Base-by-base conservation (phyloP, 2,329 filamentous ascomycete genomes). In the Trichoderma endophyticum region DNA sequence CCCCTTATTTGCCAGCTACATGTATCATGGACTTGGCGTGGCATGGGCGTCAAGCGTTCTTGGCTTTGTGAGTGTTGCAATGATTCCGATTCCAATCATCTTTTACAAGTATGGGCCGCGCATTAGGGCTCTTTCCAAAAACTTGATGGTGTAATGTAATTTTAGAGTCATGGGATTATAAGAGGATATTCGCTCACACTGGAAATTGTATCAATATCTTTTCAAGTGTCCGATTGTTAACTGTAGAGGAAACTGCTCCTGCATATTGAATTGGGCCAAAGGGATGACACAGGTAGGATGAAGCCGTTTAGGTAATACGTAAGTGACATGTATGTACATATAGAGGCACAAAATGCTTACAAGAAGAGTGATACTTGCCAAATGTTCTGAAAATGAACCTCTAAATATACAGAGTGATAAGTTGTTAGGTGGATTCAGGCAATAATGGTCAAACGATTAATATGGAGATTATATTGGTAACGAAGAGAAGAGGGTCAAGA, bases 21-120 rank as follows among this genome's bases (percentile, higher is more conserved):
- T 76, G 74, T 76, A 74, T 14, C 12, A 32, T 0, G 32, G 28
- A 1, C 71, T 76, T 1, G 75, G 75, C 3, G 70, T 75, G 5
- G 70, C 73, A 9, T 76, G 74, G 74, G 75, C 75, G n/a, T 71
- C 63, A 11, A 73, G 66, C 4, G 51, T 75, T 4, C 48, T 75
- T 15, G 73, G 70, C 0, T 73, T 75, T 3, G 24, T 72, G 4
- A 70, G 69, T 6, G 21, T 75, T 9, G 54, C 64, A 14, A 67
- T 75, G 56, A 70, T 69, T 30, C 34, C 63, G 4, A 71, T 75
- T 18, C 74, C 74, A 12, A 73, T 75, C 14, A 51, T 74, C 3
- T 75, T 75, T 57, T 74, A 75, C 11, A 71, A 28, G 34, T 73
- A 70, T 39, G 74, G 74, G 15, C 62, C 62, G 11, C 63, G 70